A percentile compares a stretch with the other conserved stretches of the same genome.
Conservation (phyloP, 768 basidiomycete species). For the Coprinopsis strossmayeri region DNA sequence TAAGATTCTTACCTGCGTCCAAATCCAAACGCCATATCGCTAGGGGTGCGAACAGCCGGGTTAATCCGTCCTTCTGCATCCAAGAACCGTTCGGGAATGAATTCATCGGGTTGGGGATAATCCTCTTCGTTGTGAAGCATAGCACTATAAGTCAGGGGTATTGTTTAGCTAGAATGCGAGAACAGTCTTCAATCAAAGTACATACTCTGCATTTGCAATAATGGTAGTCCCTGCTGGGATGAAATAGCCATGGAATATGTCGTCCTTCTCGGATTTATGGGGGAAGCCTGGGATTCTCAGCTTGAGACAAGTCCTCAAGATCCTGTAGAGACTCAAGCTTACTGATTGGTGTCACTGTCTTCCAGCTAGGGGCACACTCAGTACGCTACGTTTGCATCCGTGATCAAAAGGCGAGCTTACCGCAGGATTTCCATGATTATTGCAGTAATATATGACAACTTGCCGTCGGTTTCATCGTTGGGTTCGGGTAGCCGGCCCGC, state of each 20-base stretch:
- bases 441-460: constrained; percentile 21
- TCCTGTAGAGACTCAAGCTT: neutral
- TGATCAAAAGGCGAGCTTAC: neutral
- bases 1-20: constrained; percentile 27
- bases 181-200: too few species aligned
- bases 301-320: neutral
- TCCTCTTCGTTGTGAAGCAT: neutral
- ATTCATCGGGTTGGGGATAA: neutral
- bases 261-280: constrained; percentile 1
- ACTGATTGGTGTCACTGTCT: neutral
- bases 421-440: constrained; percentile 11
- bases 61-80: constrained; percentile 12
- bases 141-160: neutral
- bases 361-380: neutral
- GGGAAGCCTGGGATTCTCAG: neutral
- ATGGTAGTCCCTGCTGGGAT: constrained; percentile 4
- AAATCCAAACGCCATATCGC: constrained; percentile 23
- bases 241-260: constrained; percentile 4
- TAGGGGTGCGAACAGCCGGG: constrained; percentile 20
- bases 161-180: neutral
- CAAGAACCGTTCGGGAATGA: constrained; percentile 7
- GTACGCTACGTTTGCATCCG: neutral
- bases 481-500: constrained; percentile 32
- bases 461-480: constrained; percentile 9
- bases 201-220: neutral